Percentiles rank a stretch among this genome's conserved stretches.
Conservation (phyloP, 2,329 filamentous ascomycete species). For the Tolypocladium ophioglossoides region DNA sequence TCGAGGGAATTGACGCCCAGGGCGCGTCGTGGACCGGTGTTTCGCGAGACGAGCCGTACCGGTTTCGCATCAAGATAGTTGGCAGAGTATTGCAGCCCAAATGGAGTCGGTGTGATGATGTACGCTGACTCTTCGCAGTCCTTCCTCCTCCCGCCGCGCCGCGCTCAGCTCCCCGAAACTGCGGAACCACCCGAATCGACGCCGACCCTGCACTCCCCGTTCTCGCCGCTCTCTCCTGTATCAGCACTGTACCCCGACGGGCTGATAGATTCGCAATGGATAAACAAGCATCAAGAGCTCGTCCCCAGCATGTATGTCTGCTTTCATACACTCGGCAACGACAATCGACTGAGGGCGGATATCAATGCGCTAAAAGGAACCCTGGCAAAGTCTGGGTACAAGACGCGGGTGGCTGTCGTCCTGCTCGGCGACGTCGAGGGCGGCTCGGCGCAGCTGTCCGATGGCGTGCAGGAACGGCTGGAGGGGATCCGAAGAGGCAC, state of each 20-base stretch:
- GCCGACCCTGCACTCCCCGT: constrained; percentile 71
- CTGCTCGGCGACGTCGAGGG: constrained; percentile 20
- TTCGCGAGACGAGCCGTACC: constrained; percentile 38
- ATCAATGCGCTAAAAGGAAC: constrained; percentile 67
- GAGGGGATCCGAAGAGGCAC: constrained; percentile 70
- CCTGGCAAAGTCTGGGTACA: constrained; percentile 61
- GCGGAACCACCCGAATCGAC: constrained; percentile 35
- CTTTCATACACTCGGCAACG: constrained; percentile 70
- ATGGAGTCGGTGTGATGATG: background rate
- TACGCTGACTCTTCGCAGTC: constrained; percentile 30
- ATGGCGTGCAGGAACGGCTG: constrained; percentile 58
- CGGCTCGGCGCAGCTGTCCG: constrained; percentile 39
- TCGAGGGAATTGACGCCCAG: constrained; percentile 55
- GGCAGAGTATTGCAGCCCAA: constrained; percentile 58
- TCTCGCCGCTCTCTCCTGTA: constrained; percentile 77
- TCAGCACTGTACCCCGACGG: constrained; percentile 86
- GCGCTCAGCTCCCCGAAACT: constrained; percentile 41
- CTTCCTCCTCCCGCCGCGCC: constrained; percentile 45
- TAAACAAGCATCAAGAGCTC: constrained; percentile 77
- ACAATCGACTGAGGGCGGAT: constrained; percentile 80
- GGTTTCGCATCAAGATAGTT: constrained; percentile 61
- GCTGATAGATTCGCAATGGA: constrained; percentile 70
- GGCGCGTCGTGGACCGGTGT: constrained; percentile 56
- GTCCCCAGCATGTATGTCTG: constrained; percentile 72
- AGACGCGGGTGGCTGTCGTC: constrained; percentile 65